Evolutionary conservation across 2,329 filamentous ascomycete species (phyloP), one percentile per base, ranked within the genome.

Genomic region (Paracorniculantispora psalliotae): DNA sequence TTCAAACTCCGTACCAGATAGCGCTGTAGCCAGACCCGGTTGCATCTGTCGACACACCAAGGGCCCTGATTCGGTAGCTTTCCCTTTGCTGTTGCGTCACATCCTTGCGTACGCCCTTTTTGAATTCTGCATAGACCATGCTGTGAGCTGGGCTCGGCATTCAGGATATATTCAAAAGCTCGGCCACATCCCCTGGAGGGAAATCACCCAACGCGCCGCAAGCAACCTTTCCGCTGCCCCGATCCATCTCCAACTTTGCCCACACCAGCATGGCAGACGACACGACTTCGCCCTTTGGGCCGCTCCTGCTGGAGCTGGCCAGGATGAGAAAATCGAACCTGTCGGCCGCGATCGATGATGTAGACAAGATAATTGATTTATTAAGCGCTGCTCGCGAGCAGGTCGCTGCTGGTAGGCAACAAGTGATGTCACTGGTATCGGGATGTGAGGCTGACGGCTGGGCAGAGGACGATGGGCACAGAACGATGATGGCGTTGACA

Each of bases 301-400:
- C 76, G 30, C 73, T 96, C 64, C 82, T 89, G 71, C 86, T 86
- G 66, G 91, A 96, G 70, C 83, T 94, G 65, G 82, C 86, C 64
- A 84, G 86, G 67, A 84, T 96, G 61, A 83, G 84, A 67, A 86
- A 82, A 69, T 85, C 83, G 63, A 84, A 86, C 33, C 82, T 92
- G 47, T 82, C 82, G 4, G 83, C 88, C 59, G 87, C 87, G 41
- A 85, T 96, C 60, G 77, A 85, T 35, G 87, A 96, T 80, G 89
- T 96, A 19, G 91, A 97, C 70, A 83, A 84, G 61, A 88, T 92
- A 41, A 91, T 99, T 65, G 84, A 91, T 62, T 75, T 90, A 59
- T 84, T 99, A 28, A 82, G 85, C 63, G 80, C 81, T 50, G 90
- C 92, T 41, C 83, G 91, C 59, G 85, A 91, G 63, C 80, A 84